Conservation (phyloP, 306 rosid genomes). For the Castanospermum australe region DNA sequence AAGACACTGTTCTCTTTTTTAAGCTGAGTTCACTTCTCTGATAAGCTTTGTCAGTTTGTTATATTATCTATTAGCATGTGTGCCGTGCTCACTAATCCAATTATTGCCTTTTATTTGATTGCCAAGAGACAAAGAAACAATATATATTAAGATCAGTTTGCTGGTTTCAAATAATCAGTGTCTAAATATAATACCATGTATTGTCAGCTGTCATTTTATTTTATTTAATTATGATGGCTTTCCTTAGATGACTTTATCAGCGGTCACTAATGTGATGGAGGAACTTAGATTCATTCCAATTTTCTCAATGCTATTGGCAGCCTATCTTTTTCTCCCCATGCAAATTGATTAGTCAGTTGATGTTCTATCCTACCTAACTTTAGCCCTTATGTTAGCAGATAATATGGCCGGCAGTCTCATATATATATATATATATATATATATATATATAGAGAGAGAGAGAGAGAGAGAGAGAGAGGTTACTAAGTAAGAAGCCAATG, state of each 20-base stretch:
- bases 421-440: neutral
- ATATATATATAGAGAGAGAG: too few relatives aligned
- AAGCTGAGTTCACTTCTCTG: neutral
- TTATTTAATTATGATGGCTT: slow-evolving; percentile 21
- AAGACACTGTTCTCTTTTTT: neutral
- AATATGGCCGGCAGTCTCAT: slow-evolving; percentile 3
- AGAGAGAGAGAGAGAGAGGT: too few relatives aligned
- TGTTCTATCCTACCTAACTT: slow-evolving; percentile 46
- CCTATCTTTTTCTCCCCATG: neutral
- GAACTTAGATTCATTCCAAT: slow-evolving; percentile 27
- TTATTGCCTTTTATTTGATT: slow-evolving; percentile 28
- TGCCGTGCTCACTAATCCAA: slow-evolving; percentile 41
- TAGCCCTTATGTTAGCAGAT: slow-evolving; percentile 3
- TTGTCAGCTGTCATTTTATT: slow-evolving; percentile 26
- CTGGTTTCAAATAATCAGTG: slow-evolving; percentile 6
- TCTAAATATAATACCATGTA: neutral
- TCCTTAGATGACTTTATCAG: slow-evolving; percentile 29
- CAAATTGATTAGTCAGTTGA: slow-evolving; percentile 23
- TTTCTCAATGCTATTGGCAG: slow-evolving; percentile 28
- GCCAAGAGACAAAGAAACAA: slow-evolving; percentile 26
- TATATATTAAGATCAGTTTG: neutral
- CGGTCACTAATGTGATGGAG: neutral
- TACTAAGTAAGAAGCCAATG: neutral
- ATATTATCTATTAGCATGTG: slow-evolving; percentile 6
- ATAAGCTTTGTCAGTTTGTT: neutral